Base-by-base conservation (phyloP, 2,329 filamentous ascomycete genomes). In the Colletotrichum tofieldiae region DNA sequence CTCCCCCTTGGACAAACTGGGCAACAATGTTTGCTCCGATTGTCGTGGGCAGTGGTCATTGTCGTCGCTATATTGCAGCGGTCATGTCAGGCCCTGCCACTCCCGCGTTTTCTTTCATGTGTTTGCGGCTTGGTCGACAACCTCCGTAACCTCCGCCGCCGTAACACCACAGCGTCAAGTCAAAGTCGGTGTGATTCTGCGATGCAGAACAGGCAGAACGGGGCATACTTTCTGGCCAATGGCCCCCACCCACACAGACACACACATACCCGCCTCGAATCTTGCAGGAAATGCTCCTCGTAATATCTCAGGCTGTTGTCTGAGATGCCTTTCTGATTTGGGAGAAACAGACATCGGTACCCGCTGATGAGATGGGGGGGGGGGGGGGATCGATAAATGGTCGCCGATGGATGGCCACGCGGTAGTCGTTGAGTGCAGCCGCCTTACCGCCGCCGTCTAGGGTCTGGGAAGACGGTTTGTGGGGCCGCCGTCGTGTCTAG, bases 381-480 rank as follows among this genome's bases (percentile, higher is more conserved):
- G 45, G 32, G 49, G 61, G 20, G 43, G 59, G 51, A 68, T 69
- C 69, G 45, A 72, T 69, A 39, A 23, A 72, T 65, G 69, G 59
- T 52, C 45, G 65, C 60, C 39, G 60, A 63, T 72, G 54, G 59
- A 60, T 49, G 47, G 60, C 70, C 70, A 72, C 65, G 70, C 70
- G 70, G 70, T 72, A 72, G 70, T 72, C 70, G 70, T 72, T 47
- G 60, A 65, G 65, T 72, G 70, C 70, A 72, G 70, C 70, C 70
- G 70, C 70, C 70, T 65, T 72, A 70, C 70, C 70, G 70, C 70
- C 65, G 65, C 29, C 51, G 54, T 37, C 65, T 51, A 70, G 70
- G 70, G 45, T 72, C 60, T 65, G 54, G 70, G 59, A 60, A 72
- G 37, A 70, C 70, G 70, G 70, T 72, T 72, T 72, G 70, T 72